These are phyloP conservation scores for Magnusiomyces paraingens DNA, from an alignment of 1,139 yeast genomes.

Conservation along the genomic window DNA sequence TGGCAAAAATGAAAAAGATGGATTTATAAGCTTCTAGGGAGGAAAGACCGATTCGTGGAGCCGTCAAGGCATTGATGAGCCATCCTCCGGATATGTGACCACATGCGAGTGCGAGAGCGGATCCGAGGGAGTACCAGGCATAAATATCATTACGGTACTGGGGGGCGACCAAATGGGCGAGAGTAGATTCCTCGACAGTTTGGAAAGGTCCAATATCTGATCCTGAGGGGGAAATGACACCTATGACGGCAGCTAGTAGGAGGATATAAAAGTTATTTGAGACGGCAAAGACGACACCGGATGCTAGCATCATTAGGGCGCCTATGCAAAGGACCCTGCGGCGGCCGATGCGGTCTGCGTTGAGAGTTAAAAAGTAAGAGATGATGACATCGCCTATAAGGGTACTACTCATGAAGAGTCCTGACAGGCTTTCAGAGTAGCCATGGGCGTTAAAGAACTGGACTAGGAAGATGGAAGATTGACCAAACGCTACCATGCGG, in stretches of 20 bases:
- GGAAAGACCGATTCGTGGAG: constrained; percentile 33
- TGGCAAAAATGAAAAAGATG: constrained; percentile 53
- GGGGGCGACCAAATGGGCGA: constrained; percentile 72
- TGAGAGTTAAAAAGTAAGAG: constrained; percentile 45
- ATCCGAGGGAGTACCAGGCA: not conserved
- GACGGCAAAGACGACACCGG: constrained; percentile 62
- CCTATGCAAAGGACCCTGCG: constrained; percentile 61
- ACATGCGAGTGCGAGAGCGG: constrained; percentile 67
- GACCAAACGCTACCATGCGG: constrained; percentile 71
- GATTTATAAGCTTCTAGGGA: constrained; percentile 46
- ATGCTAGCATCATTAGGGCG: constrained; percentile 57
- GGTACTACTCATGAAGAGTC: constrained; percentile 72
- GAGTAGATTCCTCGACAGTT: constrained; percentile 77
- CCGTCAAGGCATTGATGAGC: constrained; percentile 33
- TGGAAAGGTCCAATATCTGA: constrained; percentile 92
- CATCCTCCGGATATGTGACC: constrained; percentile 68
- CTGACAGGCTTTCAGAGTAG: constrained; percentile 54
- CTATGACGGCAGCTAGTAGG: constrained; percentile 56
- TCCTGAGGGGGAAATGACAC: constrained; percentile 82
- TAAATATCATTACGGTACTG: constrained; percentile 27
- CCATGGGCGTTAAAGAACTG: constrained; percentile 57
- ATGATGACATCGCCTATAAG: constrained; percentile 13
- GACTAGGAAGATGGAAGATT: constrained; percentile 66
- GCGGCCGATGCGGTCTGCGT: constrained; percentile 73
- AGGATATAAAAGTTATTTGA: constrained; percentile 48